Evolutionary conservation across 176 grass and related monocot species (phyloP).

Genomic region (Raddia guianensis): DNA sequence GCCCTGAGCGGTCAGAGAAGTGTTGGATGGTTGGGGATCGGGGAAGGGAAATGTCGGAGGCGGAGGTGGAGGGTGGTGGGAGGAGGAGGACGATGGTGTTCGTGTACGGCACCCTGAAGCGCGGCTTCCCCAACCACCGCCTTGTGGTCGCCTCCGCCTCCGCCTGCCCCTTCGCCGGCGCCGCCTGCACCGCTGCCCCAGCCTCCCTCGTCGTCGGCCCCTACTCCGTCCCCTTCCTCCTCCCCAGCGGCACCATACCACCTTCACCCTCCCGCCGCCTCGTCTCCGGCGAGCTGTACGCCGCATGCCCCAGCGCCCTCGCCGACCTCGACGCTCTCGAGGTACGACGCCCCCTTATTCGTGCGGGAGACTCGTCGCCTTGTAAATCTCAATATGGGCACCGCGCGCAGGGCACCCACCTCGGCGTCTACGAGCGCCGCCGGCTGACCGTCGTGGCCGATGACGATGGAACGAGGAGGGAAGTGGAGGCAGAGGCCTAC

Average conservation of each 20-base stretch:
- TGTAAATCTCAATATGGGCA: constrained; percentile 1
- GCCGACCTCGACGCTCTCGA: constrained; percentile 61
- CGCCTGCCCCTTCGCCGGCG: constrained; percentile 31
- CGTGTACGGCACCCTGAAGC: constrained; percentile 83
- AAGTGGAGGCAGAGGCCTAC: constrained; percentile 65
- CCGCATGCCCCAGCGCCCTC: constrained; percentile 37
- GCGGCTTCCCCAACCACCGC: constrained; percentile 66
- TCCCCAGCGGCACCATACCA: constrained; percentile 31
- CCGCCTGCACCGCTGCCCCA: constrained; percentile 31
- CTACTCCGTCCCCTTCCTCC: constrained; percentile 61
- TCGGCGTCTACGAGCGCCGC: constrained; percentile 71
- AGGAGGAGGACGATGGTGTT: constrained; percentile 54
- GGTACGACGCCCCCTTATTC: constrained; percentile 22
- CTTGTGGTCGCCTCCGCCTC: constrained; percentile 34
- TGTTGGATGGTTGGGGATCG: not conserved
- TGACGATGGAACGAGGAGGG: not conserved
- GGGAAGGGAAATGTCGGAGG: not conserved
- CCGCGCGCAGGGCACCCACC: constrained; percentile 57
- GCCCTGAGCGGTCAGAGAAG: too few relatives aligned
- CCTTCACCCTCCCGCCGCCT: constrained; percentile 28
- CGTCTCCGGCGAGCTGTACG: constrained; percentile 48
- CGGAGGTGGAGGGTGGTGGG: not conserved
- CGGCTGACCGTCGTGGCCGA: constrained; percentile 43
- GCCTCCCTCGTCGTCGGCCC: constrained; percentile 60
- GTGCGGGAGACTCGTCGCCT: too few relatives aligned